These are phyloP conservation scores for Podosphaera xanthii DNA, from an alignment of 2,329 filamentous ascomycete species.

Conservation along the genomic window DNA sequence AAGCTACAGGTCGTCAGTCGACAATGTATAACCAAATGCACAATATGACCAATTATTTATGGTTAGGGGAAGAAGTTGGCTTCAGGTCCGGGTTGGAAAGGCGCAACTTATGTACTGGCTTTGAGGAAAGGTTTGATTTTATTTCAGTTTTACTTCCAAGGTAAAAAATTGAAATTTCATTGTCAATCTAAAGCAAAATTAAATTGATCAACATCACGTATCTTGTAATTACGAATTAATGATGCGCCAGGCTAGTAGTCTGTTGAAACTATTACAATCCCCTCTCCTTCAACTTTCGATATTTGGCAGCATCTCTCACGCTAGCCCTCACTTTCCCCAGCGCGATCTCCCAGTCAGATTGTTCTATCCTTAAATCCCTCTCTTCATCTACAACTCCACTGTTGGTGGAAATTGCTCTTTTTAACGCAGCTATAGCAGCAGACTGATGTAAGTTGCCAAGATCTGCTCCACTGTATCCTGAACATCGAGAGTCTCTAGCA, in stretches of 20 bases:
- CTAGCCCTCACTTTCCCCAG: constrained; percentile 15
- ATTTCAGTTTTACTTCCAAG: too few relatives aligned
- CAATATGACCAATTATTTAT: not conserved
- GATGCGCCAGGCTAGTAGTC: too few relatives aligned
- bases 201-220: too few relatives aligned
- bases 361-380: constrained; percentile 11
- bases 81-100: not conserved
- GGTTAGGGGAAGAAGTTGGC: not conserved
- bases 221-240: too few relatives aligned
- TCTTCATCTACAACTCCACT: constrained; percentile 1
- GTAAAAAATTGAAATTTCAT: too few relatives aligned
- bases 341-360: constrained; percentile 16
- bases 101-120: too few relatives aligned
- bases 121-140: too few relatives aligned
- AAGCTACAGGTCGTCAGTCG: too few relatives aligned
- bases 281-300: constrained; percentile 16
- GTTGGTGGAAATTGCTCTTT: constrained; percentile 11
- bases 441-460: constrained; percentile 27
- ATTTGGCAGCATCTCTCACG: constrained; percentile 17
- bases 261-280: constrained; percentile 11
- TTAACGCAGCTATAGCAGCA: constrained; percentile 16
- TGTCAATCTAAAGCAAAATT: too few relatives aligned
- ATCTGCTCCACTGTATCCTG: constrained; percentile 53
- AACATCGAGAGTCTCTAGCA: constrained; percentile 43
- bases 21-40: too few relatives aligned